Evolutionary conservation across 139 green algal species (phyloP).

Genomic region (Chlorella sp.): DNA sequence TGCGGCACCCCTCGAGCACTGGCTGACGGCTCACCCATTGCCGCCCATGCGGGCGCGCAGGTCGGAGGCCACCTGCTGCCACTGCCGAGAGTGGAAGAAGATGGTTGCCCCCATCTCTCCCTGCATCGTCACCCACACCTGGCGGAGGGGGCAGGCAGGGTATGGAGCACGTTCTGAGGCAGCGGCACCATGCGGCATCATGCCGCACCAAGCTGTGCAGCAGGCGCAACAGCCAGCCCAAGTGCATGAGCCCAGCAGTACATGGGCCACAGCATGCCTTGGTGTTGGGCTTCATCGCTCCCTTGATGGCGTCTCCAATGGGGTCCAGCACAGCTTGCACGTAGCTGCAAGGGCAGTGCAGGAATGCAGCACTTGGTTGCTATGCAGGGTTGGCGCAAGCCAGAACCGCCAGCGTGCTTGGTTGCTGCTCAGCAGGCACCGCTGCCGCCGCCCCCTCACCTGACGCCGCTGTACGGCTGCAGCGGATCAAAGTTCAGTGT

Average conservation of each 20-base stretch:
- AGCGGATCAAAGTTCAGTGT: constrained; percentile 54
- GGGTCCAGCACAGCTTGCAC: constrained; percentile 55
- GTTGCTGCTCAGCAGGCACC: too few species aligned
- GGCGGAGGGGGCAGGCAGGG: too few species aligned
- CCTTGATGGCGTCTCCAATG: constrained; percentile 45
- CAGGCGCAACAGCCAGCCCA: too few species aligned
- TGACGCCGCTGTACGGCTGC: constrained; percentile 41
- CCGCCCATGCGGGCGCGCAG: not conserved
- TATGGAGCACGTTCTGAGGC: too few species aligned
- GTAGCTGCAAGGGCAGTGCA: constrained; percentile 38
- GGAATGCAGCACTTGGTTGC: not conserved
- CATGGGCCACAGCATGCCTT: too few species aligned
- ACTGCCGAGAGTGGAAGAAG: constrained; percentile 19
- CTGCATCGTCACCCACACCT: constrained; percentile 28
- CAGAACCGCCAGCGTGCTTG: too few species aligned
- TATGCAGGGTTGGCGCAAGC: not conserved
- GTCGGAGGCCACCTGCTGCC: not conserved
- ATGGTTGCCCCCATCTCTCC: constrained; percentile 32
- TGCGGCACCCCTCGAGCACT: not conserved
- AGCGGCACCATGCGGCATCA: too few species aligned
- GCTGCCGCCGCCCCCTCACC: not conserved
- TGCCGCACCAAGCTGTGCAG: too few species aligned
- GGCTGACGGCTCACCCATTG: not conserved
- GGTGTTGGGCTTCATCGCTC: not conserved
- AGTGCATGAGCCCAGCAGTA: too few species aligned